Base-by-base conservation (phyloP, 2,329 filamentous ascomycete species). In the Botryotinia narcissicola region DNA sequence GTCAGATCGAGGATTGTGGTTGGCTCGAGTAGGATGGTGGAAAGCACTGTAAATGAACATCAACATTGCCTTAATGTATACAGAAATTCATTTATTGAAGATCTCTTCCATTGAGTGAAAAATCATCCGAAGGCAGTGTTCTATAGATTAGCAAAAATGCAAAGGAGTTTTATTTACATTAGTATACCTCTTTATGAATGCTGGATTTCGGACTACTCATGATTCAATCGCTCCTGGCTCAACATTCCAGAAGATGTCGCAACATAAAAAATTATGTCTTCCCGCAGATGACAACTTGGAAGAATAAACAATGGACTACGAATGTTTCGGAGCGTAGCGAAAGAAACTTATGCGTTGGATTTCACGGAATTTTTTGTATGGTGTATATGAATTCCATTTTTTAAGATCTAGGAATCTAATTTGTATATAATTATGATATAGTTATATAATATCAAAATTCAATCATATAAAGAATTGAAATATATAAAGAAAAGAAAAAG, bases 261-360 rank as follows among this genome's bases (percentile, higher is more conserved):
- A 6, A 12, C 12, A 25, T 4, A 51, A 51, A 1, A 25, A 51
- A 51, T 1, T 0, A 12, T 6, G 4, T 25, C 22, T 51, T 51
- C 48, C 48, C 22, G 0, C 10, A 51, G n/a, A n/a, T 5, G 4
- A 51, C 0, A 51, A 0, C 0, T 0, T n/a, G 4, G 4, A 51
- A 51, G 10, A 3, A n/a, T 12, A 6, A n/a, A 14, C 10, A 51
- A 14, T 0, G 48, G 22, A 51, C 4, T 51, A 14, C 10, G 4
- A 12, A 48, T 14, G 35, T 35, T 35, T 35, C 32, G 32, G 32
- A 35, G 32, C 32, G 4, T 35, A 35, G 32, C 32, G 32, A 35
- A 35, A 35, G 32, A 35, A 35, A 35, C 32, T 35, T 35, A 35
- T 35, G 32, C 32, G 4, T 35, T 4, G 32, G 32, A 35, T 35